phyloP scores from a whole-genome alignment of 2,329 filamentous ascomycete genomes.

The Chalaropsis ovoidea region DNA sequence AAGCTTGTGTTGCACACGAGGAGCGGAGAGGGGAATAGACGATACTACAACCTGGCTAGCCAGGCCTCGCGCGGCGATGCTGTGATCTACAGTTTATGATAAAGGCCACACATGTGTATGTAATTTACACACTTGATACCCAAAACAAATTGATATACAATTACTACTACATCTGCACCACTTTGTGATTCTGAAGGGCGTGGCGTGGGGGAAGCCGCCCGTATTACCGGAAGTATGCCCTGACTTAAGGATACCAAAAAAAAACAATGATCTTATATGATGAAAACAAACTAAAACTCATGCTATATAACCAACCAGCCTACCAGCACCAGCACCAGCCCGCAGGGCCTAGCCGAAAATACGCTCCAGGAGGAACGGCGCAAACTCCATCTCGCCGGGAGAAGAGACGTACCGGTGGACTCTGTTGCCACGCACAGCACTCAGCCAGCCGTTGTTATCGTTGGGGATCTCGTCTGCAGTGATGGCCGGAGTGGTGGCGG shows the following conservation, averaged over 20 bases:
- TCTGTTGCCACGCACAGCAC: slow-evolving; percentile 62
- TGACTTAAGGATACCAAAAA: slow-evolving; percentile 14
- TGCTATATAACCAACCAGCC: background rate
- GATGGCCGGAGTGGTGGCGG: slow-evolving; percentile 35
- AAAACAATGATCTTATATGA: slow-evolving; percentile 7
- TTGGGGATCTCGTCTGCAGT: slow-evolving; percentile 48
- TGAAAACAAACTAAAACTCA: background rate
- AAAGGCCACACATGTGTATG: slow-evolving; percentile 10
- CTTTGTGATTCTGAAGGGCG: no score
- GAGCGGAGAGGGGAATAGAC: background rate
- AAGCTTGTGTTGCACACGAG: background rate
- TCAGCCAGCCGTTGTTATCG: slow-evolving; percentile 70
- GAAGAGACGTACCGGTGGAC: slow-evolving; percentile 62
- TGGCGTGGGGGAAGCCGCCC: no score
- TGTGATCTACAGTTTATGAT: background rate
- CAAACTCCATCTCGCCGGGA: slow-evolving; percentile 59
- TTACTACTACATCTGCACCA: background rate
- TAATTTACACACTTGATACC: slow-evolving; percentile 19
- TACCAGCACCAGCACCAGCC: no score
- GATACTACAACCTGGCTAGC: background rate
- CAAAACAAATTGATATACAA: slow-evolving; percentile 14
- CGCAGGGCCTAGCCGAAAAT: slow-evolving; percentile 46
- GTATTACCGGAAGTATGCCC: background rate
- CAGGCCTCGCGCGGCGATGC: background rate
- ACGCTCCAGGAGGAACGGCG: slow-evolving; percentile 52